Conservation (phyloP, 306 rosid species). For the Prunus padus region DNA sequence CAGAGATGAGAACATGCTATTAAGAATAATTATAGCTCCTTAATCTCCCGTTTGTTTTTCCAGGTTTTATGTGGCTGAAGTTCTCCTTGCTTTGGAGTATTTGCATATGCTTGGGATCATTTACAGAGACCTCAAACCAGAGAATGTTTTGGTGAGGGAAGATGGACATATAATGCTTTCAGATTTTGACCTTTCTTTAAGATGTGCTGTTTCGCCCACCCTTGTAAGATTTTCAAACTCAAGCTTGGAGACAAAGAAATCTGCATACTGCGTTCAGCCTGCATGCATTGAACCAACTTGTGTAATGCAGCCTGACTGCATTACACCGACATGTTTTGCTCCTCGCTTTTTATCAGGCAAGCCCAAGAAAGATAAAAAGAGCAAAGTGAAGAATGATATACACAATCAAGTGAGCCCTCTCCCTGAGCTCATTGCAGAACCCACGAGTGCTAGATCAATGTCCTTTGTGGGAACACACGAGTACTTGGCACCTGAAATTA, state of each 20-base stretch:
- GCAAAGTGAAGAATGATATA: constrained; percentile 58
- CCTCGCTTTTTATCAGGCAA: constrained; percentile 59
- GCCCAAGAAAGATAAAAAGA: constrained; percentile 63
- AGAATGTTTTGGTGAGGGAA: constrained; percentile 91
- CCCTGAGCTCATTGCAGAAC: constrained; percentile 92
- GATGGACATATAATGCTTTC: constrained; percentile 98
- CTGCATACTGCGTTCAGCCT: constrained; percentile 78
- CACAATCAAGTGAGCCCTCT: constrained; percentile 68
- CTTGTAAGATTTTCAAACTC: constrained; percentile 59
- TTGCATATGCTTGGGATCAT: constrained; percentile 97
- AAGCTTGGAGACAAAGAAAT: constrained; percentile 53
- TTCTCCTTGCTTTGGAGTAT: constrained; percentile 96
- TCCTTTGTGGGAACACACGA: constrained; percentile 97
- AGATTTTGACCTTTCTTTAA: constrained; percentile 90
- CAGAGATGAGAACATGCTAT: neutral
- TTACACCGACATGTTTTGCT: constrained; percentile 74
- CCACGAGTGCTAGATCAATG: constrained; percentile 90
- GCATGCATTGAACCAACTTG: constrained; percentile 82
- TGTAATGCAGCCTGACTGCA: constrained; percentile 79
- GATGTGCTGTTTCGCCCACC: constrained; percentile 88
- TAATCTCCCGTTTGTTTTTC: constrained; percentile 22
- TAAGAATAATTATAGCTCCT: constrained; percentile 7
- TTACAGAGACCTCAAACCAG: constrained; percentile 95
- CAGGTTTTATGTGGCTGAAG: constrained; percentile 99
- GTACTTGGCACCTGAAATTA: constrained; percentile 93